Conservation (phyloP, 2,329 filamentous ascomycete species). For the Cladophialophora psammophila region DNA sequence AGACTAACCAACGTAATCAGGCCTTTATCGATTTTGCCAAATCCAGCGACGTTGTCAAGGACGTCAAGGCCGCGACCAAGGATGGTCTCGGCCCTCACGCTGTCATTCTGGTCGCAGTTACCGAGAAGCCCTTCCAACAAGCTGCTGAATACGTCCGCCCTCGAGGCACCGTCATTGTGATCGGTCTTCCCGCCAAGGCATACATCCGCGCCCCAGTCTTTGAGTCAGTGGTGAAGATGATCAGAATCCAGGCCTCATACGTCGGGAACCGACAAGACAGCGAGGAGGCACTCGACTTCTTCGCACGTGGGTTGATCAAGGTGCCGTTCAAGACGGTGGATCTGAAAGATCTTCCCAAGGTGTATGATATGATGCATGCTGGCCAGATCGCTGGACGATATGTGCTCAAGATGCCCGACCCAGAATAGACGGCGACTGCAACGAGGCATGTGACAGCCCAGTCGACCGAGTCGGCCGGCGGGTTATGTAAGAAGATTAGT, state of each 20-base stretch:
- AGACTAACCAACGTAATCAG: conserved; percentile 39
- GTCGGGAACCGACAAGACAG: conserved; percentile 91
- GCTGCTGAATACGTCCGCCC: conserved; percentile 86
- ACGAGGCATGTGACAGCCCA: conserved; percentile 6
- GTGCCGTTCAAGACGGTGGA: conserved; percentile 86
- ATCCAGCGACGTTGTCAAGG: conserved; percentile 78
- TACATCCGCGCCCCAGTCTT: conserved; percentile 86
- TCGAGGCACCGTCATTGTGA: conserved; percentile 82
- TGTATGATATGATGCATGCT: conserved; percentile 76
- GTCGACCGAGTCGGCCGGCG: not conserved
- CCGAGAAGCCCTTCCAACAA: conserved; percentile 94
- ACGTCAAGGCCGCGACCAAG: conserved; percentile 80
- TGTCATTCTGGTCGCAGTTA: conserved; percentile 83
- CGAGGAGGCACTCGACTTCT: conserved; percentile 91
- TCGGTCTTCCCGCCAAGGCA: conserved; percentile 83
- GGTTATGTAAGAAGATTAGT: conserved; percentile 12
- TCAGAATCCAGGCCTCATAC: conserved; percentile 90
- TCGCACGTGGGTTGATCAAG: conserved; percentile 80
- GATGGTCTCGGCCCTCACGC: conserved; percentile 87
- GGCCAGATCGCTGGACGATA: conserved; percentile 53
- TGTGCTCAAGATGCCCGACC: conserved; percentile 52
- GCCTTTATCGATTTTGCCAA: conserved; percentile 81
- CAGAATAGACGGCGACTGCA: conserved; percentile 23
- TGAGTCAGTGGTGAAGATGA: conserved; percentile 86
- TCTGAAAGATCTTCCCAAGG: conserved; percentile 76